phyloP scores from a whole-genome alignment of 148 eudicot species.

The Rhododendron henanense region DNA sequence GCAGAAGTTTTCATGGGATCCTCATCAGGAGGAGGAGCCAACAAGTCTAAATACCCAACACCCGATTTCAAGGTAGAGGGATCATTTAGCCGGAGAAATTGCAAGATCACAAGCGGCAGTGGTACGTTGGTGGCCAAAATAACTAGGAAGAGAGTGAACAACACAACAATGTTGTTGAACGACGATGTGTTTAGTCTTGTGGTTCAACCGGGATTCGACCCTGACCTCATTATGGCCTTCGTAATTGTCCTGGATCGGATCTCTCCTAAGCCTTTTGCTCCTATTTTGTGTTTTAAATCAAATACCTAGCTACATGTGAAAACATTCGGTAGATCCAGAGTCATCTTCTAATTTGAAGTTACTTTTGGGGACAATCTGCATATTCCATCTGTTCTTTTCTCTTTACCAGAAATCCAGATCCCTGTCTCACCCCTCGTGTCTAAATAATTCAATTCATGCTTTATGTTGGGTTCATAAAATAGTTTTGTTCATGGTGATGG shows the following conservation, averaged over 20 bases:
- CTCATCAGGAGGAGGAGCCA: background rate
- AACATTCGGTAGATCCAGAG: background rate
- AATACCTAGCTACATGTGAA: background rate
- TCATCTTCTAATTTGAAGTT: background rate
- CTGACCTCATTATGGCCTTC: slow-evolving; percentile 20
- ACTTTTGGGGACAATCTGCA: background rate
- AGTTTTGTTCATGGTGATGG: background rate
- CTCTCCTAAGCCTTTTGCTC: slow-evolving; percentile 15
- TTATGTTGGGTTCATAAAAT: background rate
- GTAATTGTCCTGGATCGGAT: slow-evolving; percentile 28
- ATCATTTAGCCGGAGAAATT: slow-evolving; percentile 21
- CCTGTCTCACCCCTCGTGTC: background rate
- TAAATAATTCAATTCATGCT: background rate
- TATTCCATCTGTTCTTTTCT: background rate
- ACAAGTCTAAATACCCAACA: background rate
- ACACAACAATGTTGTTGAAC: slow-evolving; percentile 8
- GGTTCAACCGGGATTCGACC: slow-evolving; percentile 21
- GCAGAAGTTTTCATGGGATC: slow-evolving; percentile 19
- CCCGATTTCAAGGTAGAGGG: slow-evolving; percentile 23
- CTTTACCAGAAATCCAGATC: background rate
- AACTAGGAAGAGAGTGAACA: slow-evolving; percentile 17
- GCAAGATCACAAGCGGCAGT: slow-evolving; percentile 16
- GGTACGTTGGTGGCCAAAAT: slow-evolving; percentile 20
- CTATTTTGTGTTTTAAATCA: slow-evolving; percentile 13
- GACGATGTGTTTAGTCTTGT: slow-evolving; percentile 20